A percentile compares a stretch with the other conserved stretches of the same genome.
These are phyloP conservation scores for Papilionanthe hybrid DNA, from an alignment of 116 monocot genomes.

Conservation along the genomic window DNA sequence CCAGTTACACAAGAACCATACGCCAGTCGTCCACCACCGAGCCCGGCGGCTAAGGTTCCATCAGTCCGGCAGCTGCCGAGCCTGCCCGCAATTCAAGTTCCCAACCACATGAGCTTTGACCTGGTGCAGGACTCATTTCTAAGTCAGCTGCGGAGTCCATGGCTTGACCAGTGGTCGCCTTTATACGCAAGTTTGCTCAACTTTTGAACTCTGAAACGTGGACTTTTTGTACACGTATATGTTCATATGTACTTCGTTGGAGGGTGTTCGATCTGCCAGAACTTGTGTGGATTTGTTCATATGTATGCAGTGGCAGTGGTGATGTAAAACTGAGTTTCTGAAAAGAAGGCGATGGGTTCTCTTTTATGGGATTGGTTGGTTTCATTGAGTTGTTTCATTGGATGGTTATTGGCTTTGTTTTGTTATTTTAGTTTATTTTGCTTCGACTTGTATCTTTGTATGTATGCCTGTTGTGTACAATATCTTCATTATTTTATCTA, in stretches of 20 bases:
- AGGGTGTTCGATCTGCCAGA: too few relatives aligned
- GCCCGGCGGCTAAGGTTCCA: conserved; percentile 7
- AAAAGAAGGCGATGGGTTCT: too few relatives aligned
- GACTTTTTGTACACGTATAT: neutral
- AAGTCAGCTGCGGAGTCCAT: conserved; percentile 39
- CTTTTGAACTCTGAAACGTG: neutral
- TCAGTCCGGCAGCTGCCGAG: conserved; percentile 31
- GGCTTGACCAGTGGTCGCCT: conserved; percentile 27
- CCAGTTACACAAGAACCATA: conserved; percentile 11
- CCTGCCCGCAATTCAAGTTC: conserved; percentile 10
- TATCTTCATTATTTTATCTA: too few relatives aligned
- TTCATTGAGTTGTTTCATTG: too few relatives aligned
- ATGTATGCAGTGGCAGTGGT: too few relatives aligned
- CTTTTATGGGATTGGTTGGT: too few relatives aligned
- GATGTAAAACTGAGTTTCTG: too few relatives aligned
- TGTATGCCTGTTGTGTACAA: too few relatives aligned
- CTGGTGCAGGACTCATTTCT: conserved; percentile 34
- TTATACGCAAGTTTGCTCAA: conserved; percentile 11
- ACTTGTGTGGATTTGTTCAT: too few relatives aligned
- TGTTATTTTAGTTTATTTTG: too few relatives aligned
- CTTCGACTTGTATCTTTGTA: too few relatives aligned
- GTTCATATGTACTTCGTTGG: neutral
- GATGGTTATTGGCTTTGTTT: too few relatives aligned
- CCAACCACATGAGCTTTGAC: neutral
- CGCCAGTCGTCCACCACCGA: conserved; percentile 14